Evolutionary conservation across 768 basidiomycete genomes (phyloP).

Genomic region (Fomitopsis serialis): DNA sequence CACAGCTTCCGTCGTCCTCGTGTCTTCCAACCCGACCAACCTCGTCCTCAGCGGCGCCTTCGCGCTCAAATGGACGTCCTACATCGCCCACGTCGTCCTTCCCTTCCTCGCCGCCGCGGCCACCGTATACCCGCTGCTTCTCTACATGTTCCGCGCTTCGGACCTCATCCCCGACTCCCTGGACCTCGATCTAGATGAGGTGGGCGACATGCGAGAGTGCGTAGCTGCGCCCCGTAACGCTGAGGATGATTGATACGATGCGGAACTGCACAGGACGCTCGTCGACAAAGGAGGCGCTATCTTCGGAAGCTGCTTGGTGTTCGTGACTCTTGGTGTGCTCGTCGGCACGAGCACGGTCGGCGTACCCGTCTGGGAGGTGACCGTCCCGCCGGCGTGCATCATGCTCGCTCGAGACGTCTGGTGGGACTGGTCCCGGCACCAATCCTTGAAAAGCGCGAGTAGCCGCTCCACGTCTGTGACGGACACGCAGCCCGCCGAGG

Average conservation of each 20-base stretch:
- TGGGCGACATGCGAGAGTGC: constrained; percentile 7
- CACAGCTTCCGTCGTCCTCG: constrained; percentile 49
- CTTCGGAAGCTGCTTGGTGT: constrained; percentile 66
- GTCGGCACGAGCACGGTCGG: constrained; percentile 73
- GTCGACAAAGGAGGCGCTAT: constrained; percentile 70
- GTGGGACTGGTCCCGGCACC: constrained; percentile 25
- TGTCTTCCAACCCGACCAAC: constrained; percentile 92
- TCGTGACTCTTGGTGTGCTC: constrained; percentile 62
- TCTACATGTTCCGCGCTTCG: constrained; percentile 50
- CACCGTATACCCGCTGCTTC: constrained; percentile 54
- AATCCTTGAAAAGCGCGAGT: background rate
- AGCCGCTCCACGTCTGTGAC: too few species aligned
- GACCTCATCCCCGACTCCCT: constrained; percentile 50
- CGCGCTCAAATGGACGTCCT: constrained; percentile 66
- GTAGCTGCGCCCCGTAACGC: background rate
- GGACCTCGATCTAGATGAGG: constrained; percentile 28
- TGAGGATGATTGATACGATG: background rate
- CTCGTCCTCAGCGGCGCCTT: constrained; percentile 90
- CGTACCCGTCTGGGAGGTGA: constrained; percentile 81
- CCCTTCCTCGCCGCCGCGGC: constrained; percentile 67
- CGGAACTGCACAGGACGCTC: constrained; percentile 38
- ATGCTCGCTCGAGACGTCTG: constrained; percentile 66
- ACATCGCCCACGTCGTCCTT: constrained; percentile 78
- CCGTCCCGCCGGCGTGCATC: constrained; percentile 68
- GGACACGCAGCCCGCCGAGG: background rate